These are phyloP conservation scores for Yamadazyma akitaensis DNA, from an alignment of 805 yeast genomes.

Conservation along the genomic window DNA sequence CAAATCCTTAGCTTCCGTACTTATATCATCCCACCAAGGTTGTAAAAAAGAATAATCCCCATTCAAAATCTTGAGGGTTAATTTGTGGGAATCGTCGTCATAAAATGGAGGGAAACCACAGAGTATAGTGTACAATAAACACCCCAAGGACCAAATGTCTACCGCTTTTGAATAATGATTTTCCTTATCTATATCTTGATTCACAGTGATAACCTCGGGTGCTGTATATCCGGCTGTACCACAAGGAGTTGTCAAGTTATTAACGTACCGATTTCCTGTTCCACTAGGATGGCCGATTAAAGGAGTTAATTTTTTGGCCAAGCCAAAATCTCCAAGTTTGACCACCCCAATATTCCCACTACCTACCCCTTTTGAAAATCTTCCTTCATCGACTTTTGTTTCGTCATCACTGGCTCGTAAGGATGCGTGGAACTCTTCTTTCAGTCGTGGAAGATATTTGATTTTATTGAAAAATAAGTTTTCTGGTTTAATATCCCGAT, in stretches of 20 bases:
- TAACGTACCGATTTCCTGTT: conserved; percentile 4
- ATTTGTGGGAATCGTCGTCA: conserved; percentile 60
- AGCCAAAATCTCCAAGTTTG: conserved; percentile 68
- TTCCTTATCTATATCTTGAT: conserved; percentile 21
- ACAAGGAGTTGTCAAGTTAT: conserved; percentile 62
- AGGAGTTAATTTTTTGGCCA: conserved; percentile 52
- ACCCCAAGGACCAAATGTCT: conserved; percentile 73
- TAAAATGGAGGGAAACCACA: conserved; percentile 78
- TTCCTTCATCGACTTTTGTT: conserved; percentile 61
- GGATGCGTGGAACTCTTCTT: conserved; percentile 20
- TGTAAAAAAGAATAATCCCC: conserved; percentile 72
- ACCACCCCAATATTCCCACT: conserved; percentile 63
- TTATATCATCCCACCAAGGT: conserved; percentile 90
- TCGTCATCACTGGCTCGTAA: conserved; percentile 56
- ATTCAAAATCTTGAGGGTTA: conserved; percentile 64
- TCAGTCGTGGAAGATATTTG: conserved; percentile 40
- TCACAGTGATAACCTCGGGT: conserved; percentile 59
- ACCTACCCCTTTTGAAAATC: conserved; percentile 49
- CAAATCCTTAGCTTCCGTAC: conserved; percentile 64
- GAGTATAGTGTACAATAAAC: conserved; percentile 63
- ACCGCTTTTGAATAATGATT: conserved; percentile 63
- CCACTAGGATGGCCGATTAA: conserved; percentile 13
- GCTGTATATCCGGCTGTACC: conserved; percentile 78
- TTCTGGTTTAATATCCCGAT: conserved; percentile 81
- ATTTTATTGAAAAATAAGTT: conserved; percentile 64